These are phyloP conservation scores for Hippophae tibetana DNA, from an alignment of 306 rosid species.

Conservation along the genomic window DNA sequence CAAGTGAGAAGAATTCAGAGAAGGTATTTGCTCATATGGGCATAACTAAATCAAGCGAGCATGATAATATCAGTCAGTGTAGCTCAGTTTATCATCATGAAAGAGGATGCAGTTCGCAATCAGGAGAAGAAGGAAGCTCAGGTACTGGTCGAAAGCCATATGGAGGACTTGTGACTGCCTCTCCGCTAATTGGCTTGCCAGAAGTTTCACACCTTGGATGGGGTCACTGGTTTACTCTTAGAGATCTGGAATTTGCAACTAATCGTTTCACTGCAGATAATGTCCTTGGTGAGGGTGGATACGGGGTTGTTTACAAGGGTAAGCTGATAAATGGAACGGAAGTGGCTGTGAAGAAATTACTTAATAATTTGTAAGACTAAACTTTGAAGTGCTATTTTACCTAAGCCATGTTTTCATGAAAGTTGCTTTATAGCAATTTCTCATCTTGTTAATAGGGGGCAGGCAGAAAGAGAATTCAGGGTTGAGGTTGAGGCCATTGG, in stretches of 20 bases:
- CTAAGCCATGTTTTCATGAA: slow-evolving; percentile 12
- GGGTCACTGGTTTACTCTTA: slow-evolving; percentile 99
- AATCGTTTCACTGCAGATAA: slow-evolving; percentile 53
- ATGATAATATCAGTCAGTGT: slow-evolving; percentile 66
- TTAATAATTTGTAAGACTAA: slow-evolving; percentile 76
- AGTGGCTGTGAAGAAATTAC: slow-evolving; percentile 94
- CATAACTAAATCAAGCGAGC: slow-evolving; percentile 55
- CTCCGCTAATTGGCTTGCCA: slow-evolving; percentile 83
- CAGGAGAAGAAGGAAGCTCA: slow-evolving; percentile 86
- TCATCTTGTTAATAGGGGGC: slow-evolving; percentile 55
- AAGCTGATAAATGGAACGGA: slow-evolving; percentile 76
- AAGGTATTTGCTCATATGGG: slow-evolving; percentile 52
- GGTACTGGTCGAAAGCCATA: slow-evolving; percentile 56
- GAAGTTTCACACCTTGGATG: slow-evolving; percentile 96
- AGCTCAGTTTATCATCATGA: slow-evolving; percentile 76
- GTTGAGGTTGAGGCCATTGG: slow-evolving; percentile 99
- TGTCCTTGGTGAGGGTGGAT: slow-evolving; percentile 93
- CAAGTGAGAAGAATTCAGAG: slow-evolving; percentile 54
- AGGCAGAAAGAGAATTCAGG: slow-evolving; percentile 95
- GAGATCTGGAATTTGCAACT: slow-evolving; percentile 82
- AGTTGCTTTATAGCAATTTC: slow-evolving; percentile 12
- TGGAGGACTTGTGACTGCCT: slow-evolving; percentile 61
- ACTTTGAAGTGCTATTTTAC: slow-evolving; percentile 13
- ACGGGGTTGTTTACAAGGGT: slow-evolving; percentile 89
- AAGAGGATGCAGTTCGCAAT: slow-evolving; percentile 66